Evolutionary conservation across 2,329 filamentous ascomycete genomes (phyloP).

Genomic region (Ophiocordyceps australis): DNA sequence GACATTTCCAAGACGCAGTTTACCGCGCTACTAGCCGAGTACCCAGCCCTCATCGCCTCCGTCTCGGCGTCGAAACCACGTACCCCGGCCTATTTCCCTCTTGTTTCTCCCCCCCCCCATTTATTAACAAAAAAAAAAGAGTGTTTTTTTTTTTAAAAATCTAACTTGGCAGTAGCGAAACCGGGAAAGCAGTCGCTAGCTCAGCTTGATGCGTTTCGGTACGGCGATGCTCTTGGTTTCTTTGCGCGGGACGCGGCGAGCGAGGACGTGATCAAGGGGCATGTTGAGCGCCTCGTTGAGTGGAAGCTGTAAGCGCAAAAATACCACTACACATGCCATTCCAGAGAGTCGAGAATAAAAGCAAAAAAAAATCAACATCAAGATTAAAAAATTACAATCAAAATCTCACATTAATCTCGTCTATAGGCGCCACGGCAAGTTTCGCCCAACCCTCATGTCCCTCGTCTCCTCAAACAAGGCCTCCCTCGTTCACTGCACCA

Average conservation of each 20-base stretch:
- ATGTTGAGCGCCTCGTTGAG: constrained; percentile 42
- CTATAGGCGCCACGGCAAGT: constrained; percentile 40
- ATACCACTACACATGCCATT: not conserved
- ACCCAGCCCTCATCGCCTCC: constrained; percentile 19
- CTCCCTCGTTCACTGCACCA: too few relatives aligned
- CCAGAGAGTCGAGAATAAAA: too few relatives aligned
- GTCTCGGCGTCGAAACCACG: constrained; percentile 26
- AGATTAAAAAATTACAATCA: too few relatives aligned
- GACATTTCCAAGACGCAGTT: constrained; percentile 16
- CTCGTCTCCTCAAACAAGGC: constrained; percentile 47
- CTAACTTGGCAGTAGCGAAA: too few relatives aligned
- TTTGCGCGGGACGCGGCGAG: constrained; percentile 19
- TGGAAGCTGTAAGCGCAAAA: constrained; percentile 44
- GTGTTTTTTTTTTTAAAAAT: too few relatives aligned
- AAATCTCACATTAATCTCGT: too few relatives aligned
- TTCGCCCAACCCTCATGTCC: constrained; percentile 41
- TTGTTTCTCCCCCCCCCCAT: too few relatives aligned
- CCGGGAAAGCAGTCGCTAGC: constrained; percentile 31
- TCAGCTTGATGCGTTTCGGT: constrained; percentile 43
- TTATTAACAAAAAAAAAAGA: too few relatives aligned
- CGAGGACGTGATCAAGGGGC: constrained; percentile 29
- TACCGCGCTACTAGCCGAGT: constrained; percentile 14
- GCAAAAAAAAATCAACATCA: too few relatives aligned
- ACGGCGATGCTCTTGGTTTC: constrained; percentile 27
- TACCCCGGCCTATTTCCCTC: too few relatives aligned